These are phyloP conservation scores for Linnemannia hyalina DNA, from an alignment of 192 early-diverging fungal species.

Conservation along the genomic window DNA sequence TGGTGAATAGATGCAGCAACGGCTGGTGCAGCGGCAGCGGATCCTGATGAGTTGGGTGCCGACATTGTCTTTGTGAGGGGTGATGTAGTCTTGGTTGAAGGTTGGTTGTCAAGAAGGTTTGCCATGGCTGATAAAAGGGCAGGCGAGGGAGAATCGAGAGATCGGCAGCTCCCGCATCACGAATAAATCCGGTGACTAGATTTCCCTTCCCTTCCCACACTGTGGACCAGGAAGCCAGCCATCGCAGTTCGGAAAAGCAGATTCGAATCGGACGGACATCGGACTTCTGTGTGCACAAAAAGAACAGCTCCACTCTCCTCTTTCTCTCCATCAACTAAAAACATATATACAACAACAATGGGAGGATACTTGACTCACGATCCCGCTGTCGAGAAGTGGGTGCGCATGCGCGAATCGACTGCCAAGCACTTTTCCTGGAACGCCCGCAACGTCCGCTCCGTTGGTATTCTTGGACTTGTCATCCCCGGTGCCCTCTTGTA, in stretches of 20 bases:
- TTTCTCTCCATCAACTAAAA: not conserved
- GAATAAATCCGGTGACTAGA: conserved; percentile 10
- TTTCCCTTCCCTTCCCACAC: not conserved
- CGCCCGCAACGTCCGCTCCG: conserved; percentile 32
- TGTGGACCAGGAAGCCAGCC: not conserved
- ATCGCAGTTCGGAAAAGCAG: not conserved
- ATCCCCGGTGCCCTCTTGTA: conserved; percentile 46
- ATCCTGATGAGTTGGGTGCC: conserved; percentile 50
- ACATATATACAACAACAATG: conserved; percentile 26
- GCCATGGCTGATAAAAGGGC: not conserved
- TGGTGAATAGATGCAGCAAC: conserved; percentile 53
- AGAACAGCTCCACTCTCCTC: not conserved
- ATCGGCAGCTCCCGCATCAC: not conserved
- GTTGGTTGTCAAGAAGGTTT: not conserved
- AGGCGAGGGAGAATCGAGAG: not conserved
- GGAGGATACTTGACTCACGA: conserved; percentile 53
- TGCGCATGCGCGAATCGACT: conserved; percentile 58
- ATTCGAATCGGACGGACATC: not conserved
- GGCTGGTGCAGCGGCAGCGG: conserved; percentile 32
- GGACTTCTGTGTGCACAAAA: not conserved
- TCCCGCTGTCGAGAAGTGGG: conserved; percentile 57
- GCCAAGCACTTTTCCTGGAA: conserved; percentile 49
- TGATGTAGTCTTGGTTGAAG: not conserved
- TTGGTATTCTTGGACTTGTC: conserved; percentile 48
- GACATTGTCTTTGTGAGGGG: conserved; percentile 27